phyloP scores from a whole-genome alignment of 805 yeast species.

The Kluyveromyces dobzhanskii region DNA sequence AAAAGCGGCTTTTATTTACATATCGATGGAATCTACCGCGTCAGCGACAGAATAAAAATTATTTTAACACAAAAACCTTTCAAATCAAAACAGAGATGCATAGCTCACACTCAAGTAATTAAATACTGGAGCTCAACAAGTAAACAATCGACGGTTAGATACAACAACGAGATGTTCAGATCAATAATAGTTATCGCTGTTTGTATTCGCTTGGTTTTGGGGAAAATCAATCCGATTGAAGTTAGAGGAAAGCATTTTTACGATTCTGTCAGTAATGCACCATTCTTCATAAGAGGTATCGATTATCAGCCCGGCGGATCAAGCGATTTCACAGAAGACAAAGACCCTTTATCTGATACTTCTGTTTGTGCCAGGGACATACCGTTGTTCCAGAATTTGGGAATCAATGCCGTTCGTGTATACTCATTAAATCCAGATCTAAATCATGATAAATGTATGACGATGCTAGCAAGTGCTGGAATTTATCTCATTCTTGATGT shows the following conservation, averaged over 20 bases:
- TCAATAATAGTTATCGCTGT: neutral
- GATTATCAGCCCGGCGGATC: conserved; percentile 98
- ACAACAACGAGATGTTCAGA: no score
- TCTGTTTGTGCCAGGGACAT: conserved; percentile 75
- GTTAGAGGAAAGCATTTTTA: conserved; percentile 64
- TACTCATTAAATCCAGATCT: conserved; percentile 79
- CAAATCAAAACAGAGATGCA: no score
- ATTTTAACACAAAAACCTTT: no score
- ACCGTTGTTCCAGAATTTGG: conserved; percentile 68
- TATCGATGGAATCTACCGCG: no score
- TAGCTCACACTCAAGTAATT: no score
- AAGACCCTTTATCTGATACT: conserved; percentile 74
- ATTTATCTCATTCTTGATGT: conserved; percentile 89
- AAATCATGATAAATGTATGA: conserved; percentile 86
- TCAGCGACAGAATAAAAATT: no score
- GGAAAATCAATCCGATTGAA: conserved; percentile 53
- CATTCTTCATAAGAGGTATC: conserved; percentile 77
- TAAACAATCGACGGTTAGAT: no score
- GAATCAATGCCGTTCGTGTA: conserved; percentile 79
- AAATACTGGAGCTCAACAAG: no score
- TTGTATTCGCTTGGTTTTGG: neutral
- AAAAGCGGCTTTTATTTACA: no score
- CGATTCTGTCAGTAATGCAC: conserved; percentile 65
- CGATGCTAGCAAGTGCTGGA: conserved; percentile 82
- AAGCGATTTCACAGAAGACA: conserved; percentile 47